A percentile compares a stretch with the other conserved stretches of the same genome.
These are phyloP conservation scores for Entonaema liquescens DNA, from an alignment of 495 filamentous ascomycete species.

Conservation along the genomic window DNA sequence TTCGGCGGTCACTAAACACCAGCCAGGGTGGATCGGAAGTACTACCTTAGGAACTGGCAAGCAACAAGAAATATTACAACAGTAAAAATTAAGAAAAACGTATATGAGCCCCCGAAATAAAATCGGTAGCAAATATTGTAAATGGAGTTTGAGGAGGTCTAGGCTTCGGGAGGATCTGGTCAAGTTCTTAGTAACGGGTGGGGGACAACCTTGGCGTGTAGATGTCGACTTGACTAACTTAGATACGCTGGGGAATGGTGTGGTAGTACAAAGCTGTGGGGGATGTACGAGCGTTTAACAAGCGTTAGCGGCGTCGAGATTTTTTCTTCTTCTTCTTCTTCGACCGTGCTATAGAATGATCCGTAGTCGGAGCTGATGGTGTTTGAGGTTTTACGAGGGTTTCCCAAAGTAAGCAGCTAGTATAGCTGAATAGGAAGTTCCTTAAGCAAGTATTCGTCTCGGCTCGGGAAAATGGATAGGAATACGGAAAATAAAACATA, in stretches of 20 bases:
- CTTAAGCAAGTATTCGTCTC: constrained; percentile 14
- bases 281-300: constrained; percentile 32
- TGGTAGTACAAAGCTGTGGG: constrained; percentile 40
- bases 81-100: constrained; percentile 17
- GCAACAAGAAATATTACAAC: constrained; percentile 24
- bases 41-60: constrained; percentile 12
- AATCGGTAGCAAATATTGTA: constrained; percentile 10
- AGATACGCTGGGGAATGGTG: constrained; percentile 34
- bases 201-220: constrained; percentile 31
- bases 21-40: constrained; percentile 2
- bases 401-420: neutral
- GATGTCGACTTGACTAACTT: constrained; percentile 29
- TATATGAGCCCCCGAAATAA: constrained; percentile 12
- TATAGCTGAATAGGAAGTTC: constrained; percentile 15
- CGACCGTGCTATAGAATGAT: constrained; percentile 8
- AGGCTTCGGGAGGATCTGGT: constrained; percentile 26
- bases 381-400: constrained; percentile 7
- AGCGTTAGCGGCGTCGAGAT: constrained; percentile 17
- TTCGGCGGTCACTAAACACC: constrained; percentile 6
- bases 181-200: constrained; percentile 24
- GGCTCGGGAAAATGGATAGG: constrained; percentile 19
- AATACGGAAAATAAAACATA: constrained; percentile 20
- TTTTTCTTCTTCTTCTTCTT: constrained; percentile 4
- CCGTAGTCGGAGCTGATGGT: constrained; percentile 16
- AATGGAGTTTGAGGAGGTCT: constrained; percentile 27